phyloP scores from a whole-genome alignment of 78 protist genomes.

The Guillardia theta region DNA sequence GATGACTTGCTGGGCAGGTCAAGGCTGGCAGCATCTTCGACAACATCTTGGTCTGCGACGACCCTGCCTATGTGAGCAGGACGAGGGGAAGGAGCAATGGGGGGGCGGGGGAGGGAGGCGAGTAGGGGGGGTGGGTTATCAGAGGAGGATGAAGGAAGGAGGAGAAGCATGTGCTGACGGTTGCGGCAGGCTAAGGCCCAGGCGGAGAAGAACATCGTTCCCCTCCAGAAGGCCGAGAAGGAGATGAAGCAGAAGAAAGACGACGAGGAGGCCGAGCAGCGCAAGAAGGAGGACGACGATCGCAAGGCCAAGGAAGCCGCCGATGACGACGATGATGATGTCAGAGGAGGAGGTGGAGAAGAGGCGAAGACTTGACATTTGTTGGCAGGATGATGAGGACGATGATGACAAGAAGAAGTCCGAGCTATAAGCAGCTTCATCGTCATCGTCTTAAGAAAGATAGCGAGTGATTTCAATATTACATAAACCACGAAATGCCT shows the following conservation, averaged over 20 bases:
- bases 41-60: conserved; percentile 91
- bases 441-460: too few species aligned
- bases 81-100: not conserved
- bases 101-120: not conserved
- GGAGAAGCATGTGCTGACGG: conserved; percentile 69
- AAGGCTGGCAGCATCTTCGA: conserved; percentile 96
- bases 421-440: not conserved
- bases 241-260: conserved; percentile 48
- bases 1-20: conserved; percentile 58
- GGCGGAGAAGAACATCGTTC: conserved; percentile 37
- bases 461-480: too few species aligned
- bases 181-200: not conserved
- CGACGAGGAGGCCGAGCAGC: conserved; percentile 13
- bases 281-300: conserved; percentile 19
- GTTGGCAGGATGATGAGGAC: not conserved
- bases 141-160: not conserved
- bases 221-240: conserved; percentile 39
- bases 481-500: too few species aligned
- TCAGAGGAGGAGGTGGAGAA: conserved; percentile 4
- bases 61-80: not conserved
- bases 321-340: conserved; percentile 25
- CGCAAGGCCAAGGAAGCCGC: not conserved
- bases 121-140: not conserved
- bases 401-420: not conserved
- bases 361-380: not conserved